Evolutionary conservation across 2,329 filamentous ascomycete species (phyloP).

Genomic region (Gliomastix tumulicola): DNA sequence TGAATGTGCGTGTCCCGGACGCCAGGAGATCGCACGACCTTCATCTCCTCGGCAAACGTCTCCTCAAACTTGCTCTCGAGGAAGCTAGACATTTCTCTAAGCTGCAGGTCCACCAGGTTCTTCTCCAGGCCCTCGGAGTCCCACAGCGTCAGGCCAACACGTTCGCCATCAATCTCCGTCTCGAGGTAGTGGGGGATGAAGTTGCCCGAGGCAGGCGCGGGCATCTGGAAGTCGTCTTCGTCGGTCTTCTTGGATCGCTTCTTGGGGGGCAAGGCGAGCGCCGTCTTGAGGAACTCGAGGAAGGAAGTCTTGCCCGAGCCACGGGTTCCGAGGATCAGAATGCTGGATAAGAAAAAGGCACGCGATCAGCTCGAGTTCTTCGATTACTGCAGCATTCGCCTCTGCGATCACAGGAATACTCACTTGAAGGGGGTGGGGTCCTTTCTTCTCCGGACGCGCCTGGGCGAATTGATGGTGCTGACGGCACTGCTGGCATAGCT

Average conservation of each 20-base stretch:
- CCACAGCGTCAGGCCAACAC: conserved; percentile 90
- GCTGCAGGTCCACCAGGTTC: conserved; percentile 88
- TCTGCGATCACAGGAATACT: no score
- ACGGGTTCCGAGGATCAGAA: conserved; percentile 82
- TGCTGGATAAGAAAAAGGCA: conserved; percentile 48
- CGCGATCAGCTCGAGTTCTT: no score
- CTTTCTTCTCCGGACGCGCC: conserved; percentile 87
- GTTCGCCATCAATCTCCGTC: conserved; percentile 87
- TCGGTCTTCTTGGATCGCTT: conserved; percentile 57
- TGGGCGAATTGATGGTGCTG: conserved; percentile 87
- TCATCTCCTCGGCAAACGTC: conserved; percentile 95
- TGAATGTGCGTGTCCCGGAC: conserved; percentile 96
- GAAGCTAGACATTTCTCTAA: conserved; percentile 86
- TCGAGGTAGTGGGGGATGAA: conserved; percentile 89
- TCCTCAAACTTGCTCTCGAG: conserved; percentile 98
- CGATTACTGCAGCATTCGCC: no score
- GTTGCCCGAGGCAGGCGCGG: conserved; percentile 51
- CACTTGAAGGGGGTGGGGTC: conserved; percentile 98
- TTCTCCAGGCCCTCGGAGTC: conserved; percentile 94
- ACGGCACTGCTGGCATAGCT: conserved; percentile 91
- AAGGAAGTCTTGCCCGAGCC: conserved; percentile 94
- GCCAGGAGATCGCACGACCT: conserved; percentile 87
- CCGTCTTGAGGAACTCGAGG: conserved; percentile 86
- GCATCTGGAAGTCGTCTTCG: conserved; percentile 51
- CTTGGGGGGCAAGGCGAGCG: conserved; percentile 74